phyloP scores from a whole-genome alignment of 331 rosid species.

The Malus hybrid region DNA sequence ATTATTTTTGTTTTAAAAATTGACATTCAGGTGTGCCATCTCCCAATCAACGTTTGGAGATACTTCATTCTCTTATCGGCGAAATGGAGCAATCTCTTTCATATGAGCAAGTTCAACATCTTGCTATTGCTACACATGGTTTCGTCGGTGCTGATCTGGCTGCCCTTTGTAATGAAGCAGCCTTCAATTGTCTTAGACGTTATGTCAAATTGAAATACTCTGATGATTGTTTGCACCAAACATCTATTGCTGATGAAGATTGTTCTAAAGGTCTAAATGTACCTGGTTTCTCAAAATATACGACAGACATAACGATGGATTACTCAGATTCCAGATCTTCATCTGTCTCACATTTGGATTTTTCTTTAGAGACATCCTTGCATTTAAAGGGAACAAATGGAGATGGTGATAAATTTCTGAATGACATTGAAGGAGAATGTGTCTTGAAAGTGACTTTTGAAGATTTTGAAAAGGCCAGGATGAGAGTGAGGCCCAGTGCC shows the following conservation, averaged over 20 bases:
- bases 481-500: conserved; percentile 91
- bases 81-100: conserved; percentile 66
- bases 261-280: conserved; percentile 16
- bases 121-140: conserved; percentile 76
- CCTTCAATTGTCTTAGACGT: conserved; percentile 53
- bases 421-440: conserved; percentile 32
- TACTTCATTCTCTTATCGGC: conserved; percentile 58
- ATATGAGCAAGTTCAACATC: conserved; percentile 59
- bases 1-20: conserved; percentile 2
- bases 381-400: conserved; percentile 21
- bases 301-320: conserved; percentile 18
- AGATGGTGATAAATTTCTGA: conserved; percentile 21
- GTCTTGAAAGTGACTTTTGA: conserved; percentile 50
- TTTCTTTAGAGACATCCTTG: conserved; percentile 28
- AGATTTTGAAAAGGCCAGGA: conserved; percentile 77
- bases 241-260: conserved; percentile 9
- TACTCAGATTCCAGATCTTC: conserved; percentile 30
- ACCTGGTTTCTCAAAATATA: conserved; percentile 23
- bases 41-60: conserved; percentile 64
- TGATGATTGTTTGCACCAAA: conserved; percentile 16
- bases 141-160: conserved; percentile 93
- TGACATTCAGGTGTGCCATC: conserved; percentile 81
- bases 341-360: conserved; percentile 26
- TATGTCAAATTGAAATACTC: conserved; percentile 31
- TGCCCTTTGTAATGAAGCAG: conserved; percentile 80